These are phyloP conservation scores for Psilocybe subaeruginosa DNA, from an alignment of 768 basidiomycete species.

Conservation along the genomic window DNA sequence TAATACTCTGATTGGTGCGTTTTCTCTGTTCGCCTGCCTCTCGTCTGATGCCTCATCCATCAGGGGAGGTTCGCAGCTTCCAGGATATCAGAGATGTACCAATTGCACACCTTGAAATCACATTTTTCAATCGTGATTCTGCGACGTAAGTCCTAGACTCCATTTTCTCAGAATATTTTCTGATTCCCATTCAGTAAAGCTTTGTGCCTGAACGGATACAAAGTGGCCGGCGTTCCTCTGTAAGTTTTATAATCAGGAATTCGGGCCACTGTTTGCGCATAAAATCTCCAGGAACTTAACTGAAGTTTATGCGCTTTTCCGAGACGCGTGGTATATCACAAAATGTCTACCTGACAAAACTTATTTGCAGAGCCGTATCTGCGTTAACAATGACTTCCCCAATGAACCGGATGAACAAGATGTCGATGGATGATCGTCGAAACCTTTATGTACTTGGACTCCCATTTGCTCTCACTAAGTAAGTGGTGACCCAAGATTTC, in stretches of 20 bases:
- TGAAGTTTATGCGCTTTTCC: constrained; percentile 21
- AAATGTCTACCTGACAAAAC: not conserved
- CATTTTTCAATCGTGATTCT: constrained; percentile 54
- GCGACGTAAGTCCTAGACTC: constrained; percentile 45
- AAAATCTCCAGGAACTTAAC: constrained; percentile 1
- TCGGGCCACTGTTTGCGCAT: not conserved
- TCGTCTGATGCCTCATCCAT: not conserved
- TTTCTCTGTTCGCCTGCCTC: not conserved
- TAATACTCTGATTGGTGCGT: constrained; percentile 55
- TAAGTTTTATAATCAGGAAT: constrained; percentile 33
- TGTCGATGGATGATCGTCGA: constrained; percentile 56
- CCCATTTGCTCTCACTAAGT: constrained; percentile 84
- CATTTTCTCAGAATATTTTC: not conserved
- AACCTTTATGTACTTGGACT: constrained; percentile 87
- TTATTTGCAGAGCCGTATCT: constrained; percentile 38
- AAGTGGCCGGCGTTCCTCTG: constrained; percentile 56
- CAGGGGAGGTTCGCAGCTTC: constrained; percentile 56
- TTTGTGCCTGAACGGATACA: constrained; percentile 67
- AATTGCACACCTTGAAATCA: constrained; percentile 50
- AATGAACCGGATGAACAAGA: constrained; percentile 23
- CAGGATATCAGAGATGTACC: constrained; percentile 41
- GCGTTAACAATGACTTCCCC: constrained; percentile 29
- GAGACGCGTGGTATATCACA: not conserved
- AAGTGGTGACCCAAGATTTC: not conserved
- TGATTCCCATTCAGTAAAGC: constrained; percentile 51